A percentile compares a stretch with the other conserved stretches of the same genome.
These are phyloP conservation scores for Oryza meridionalis DNA, from an alignment of 176 grass and related monocot genomes.

Conservation along the genomic window DNA sequence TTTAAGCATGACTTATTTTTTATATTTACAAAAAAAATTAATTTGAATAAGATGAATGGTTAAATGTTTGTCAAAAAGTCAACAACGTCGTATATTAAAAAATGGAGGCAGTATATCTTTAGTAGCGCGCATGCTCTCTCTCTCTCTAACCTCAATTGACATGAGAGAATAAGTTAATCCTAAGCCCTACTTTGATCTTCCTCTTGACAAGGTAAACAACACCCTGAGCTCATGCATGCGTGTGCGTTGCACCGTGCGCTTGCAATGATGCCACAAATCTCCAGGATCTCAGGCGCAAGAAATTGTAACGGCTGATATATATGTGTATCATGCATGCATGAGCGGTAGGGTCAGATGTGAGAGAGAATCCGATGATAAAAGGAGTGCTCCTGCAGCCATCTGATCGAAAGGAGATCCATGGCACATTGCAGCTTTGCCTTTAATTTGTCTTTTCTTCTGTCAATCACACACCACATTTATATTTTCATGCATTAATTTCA, in stretches of 20 bases:
- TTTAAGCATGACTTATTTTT: no score
- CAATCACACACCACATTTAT: background rate
- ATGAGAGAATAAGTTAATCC: background rate
- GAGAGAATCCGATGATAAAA: constrained; percentile 42
- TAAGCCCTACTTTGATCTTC: background rate
- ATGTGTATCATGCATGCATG: background rate
- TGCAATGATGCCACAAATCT: constrained; percentile 33
- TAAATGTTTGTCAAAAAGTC: no score
- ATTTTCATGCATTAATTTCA: background rate
- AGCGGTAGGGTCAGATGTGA: constrained; percentile 10
- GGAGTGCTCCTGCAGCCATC: background rate
- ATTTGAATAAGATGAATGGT: no score
- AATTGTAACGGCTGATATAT: background rate
- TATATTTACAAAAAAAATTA: no score
- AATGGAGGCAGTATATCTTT: no score
- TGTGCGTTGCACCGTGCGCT: background rate
- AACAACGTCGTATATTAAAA: no score
- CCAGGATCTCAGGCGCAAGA: background rate
- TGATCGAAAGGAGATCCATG: constrained; percentile 9
- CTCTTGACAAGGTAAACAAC: no score
- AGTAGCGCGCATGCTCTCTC: no score
- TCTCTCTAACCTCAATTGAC: background rate
- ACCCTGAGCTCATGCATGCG: background rate
- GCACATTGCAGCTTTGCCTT: background rate
- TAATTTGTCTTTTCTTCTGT: background rate